phyloP scores from a whole-genome alignment of 148 eudicot species.

The Rhododendron simsii region DNA sequence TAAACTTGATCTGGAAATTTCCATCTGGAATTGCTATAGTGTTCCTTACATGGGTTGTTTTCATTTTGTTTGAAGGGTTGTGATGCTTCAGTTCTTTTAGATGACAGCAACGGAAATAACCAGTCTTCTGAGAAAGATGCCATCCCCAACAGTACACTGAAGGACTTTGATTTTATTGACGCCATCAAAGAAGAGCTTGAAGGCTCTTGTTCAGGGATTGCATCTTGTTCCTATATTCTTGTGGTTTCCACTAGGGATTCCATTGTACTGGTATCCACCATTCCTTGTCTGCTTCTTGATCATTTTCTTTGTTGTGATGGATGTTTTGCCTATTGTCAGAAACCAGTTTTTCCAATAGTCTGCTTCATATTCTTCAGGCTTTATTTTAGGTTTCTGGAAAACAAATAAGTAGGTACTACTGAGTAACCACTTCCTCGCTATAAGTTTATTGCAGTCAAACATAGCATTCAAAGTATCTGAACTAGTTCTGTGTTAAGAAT shows the following conservation, averaged over 20 bases:
- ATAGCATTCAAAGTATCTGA: background rate
- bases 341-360: background rate
- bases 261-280: slow-evolving; percentile 7
- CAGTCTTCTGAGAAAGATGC: slow-evolving; percentile 8
- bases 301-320: background rate
- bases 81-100: slow-evolving; percentile 13
- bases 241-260: slow-evolving; percentile 18
- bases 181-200: slow-evolving; percentile 15
- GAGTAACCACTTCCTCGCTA: background rate
- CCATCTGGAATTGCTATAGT: background rate
- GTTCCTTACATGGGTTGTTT: background rate
- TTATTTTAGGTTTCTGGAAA: background rate
- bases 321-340: background rate
- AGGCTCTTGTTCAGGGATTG: slow-evolving; percentile 1
- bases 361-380: background rate
- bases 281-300: background rate
- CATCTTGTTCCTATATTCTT: slow-evolving; percentile 14
- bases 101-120: background rate
- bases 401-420: no score
- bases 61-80: slow-evolving; percentile 12
- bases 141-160: slow-evolving; percentile 1
- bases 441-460: background rate
- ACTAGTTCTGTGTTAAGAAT: background rate
- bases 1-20: background rate
- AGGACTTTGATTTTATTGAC: slow-evolving; percentile 9